Conservation (phyloP, 257 asterid genomes). For the Lavandula angustifolia region DNA sequence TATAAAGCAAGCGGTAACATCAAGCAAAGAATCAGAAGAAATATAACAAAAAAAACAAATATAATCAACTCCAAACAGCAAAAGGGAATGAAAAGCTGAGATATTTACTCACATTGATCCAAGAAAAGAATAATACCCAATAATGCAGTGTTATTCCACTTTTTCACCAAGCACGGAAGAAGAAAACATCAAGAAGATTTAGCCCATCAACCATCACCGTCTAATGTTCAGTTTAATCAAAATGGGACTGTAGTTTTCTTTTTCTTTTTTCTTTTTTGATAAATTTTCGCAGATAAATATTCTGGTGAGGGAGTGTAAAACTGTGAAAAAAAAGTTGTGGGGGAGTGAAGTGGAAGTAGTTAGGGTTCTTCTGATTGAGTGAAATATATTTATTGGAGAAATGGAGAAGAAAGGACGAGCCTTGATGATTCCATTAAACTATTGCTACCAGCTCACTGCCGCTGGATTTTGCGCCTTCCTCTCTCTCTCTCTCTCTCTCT, state of each 20-base stretch:
- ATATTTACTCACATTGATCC: conserved; percentile 62
- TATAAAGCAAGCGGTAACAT: conserved; percentile 32
- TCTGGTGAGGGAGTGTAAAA: conserved; percentile 34
- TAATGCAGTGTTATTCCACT: conserved; percentile 27
- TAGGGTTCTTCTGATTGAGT: conserved; percentile 38
- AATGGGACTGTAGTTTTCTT: conserved; percentile 13
- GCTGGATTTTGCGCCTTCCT: conserved; percentile 32
- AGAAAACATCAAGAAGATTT: conserved; percentile 34
- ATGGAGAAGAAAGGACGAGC: conserved; percentile 39
- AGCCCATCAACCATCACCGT: conserved; percentile 31
- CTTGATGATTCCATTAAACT: conserved; percentile 38
- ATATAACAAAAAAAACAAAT: conserved; percentile 27
- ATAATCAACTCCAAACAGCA: conserved; percentile 27
- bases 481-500: neutral
- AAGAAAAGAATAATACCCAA: conserved; percentile 41
- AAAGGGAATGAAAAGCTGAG: conserved; percentile 30
- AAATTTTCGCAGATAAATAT: neutral
- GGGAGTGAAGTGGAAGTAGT: conserved; percentile 43
- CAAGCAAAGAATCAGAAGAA: conserved; percentile 50
- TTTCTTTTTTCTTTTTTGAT: neutral
- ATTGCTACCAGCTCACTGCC: conserved; percentile 31
- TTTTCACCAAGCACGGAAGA: conserved; percentile 32
- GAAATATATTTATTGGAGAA: conserved; percentile 31
- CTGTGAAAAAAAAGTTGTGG: conserved; percentile 21
- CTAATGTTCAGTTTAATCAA: conserved; percentile 16